These are phyloP conservation scores for Cyberlindnera xishuangbannaensis DNA, from an alignment of 805 yeast genomes.

Conservation along the genomic window DNA sequence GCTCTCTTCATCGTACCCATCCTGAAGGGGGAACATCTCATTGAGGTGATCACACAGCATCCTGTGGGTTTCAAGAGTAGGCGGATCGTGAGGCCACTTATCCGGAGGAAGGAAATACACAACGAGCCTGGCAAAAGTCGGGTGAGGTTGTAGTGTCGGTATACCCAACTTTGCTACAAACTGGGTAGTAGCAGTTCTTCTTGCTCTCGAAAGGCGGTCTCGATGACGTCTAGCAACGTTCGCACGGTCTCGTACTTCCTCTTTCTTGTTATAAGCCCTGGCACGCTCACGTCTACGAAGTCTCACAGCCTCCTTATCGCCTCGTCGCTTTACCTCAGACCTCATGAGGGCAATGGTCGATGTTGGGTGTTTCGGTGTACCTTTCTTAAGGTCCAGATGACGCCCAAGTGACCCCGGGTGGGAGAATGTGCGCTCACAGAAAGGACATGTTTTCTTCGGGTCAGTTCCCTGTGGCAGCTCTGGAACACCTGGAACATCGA, in stretches of 20 bases:
- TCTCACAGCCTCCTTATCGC: slow-evolving; percentile 37
- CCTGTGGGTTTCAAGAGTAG: slow-evolving; percentile 39
- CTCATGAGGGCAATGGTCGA: slow-evolving; percentile 41
- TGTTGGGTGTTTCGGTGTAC: slow-evolving; percentile 45
- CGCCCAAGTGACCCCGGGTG: slow-evolving; percentile 57
- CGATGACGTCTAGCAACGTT: slow-evolving; percentile 38
- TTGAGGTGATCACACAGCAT: slow-evolving; percentile 26
- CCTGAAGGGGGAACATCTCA: slow-evolving; percentile 16
- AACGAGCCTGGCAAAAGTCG: slow-evolving; percentile 45
- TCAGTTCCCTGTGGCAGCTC: slow-evolving; percentile 26
- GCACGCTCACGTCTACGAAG: slow-evolving; percentile 37
- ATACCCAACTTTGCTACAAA: slow-evolving; percentile 33
- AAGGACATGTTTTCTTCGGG: slow-evolving; percentile 37
- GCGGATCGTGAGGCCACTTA: slow-evolving; percentile 50
- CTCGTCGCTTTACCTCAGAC: slow-evolving; percentile 45
- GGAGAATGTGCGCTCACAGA: slow-evolving; percentile 48
- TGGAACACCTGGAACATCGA: slow-evolving; percentile 17
- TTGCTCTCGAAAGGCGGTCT: slow-evolving; percentile 37
- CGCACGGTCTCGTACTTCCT: slow-evolving; percentile 42
- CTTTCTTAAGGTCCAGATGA: slow-evolving; percentile 52
- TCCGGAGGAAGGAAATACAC: slow-evolving; percentile 39
- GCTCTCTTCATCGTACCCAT: slow-evolving; percentile 7
- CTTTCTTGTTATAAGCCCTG: slow-evolving; percentile 39
- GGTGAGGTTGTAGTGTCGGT: slow-evolving; percentile 37
- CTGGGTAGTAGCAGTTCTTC: slow-evolving; percentile 28